These are phyloP conservation scores for Crithidia mellificae DNA, from an alignment of 208 protist genomes.

Conservation along the genomic window DNA sequence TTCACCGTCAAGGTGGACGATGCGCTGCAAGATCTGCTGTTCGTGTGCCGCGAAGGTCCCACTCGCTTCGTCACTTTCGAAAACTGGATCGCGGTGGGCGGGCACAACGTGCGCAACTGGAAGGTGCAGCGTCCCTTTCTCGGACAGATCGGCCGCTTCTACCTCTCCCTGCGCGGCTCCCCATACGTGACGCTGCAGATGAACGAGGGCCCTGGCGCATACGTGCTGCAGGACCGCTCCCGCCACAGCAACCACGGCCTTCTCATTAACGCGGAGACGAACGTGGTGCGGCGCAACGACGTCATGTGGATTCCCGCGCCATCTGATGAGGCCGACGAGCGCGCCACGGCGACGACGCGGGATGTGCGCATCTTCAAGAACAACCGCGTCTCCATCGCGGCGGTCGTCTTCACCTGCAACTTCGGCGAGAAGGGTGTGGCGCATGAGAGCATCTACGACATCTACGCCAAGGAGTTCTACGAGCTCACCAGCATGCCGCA, in stretches of 20 bases:
- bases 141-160: slow-evolving; percentile 77
- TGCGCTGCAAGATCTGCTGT: slow-evolving; percentile 79
- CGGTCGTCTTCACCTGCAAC: slow-evolving; percentile 79
- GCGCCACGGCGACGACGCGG: slow-evolving; percentile 27
- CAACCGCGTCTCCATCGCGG: slow-evolving; percentile 81
- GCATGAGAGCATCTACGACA: slow-evolving; percentile 71
- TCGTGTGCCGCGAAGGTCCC: slow-evolving; percentile 78
- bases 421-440: slow-evolving; percentile 59
- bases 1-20: slow-evolving; percentile 88
- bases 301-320: slow-evolving; percentile 73
- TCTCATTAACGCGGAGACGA: slow-evolving; percentile 62
- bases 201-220: slow-evolving; percentile 81
- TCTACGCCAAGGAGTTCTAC: slow-evolving; percentile 35
- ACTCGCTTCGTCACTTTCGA: slow-evolving; percentile 68
- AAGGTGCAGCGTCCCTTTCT: slow-evolving; percentile 65
- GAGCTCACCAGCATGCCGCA: slow-evolving; percentile 44
- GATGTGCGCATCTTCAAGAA: slow-evolving; percentile 77
- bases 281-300: slow-evolving; percentile 71
- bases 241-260: slow-evolving; percentile 77
- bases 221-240: slow-evolving; percentile 78
- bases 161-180: slow-evolving; percentile 66
- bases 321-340: slow-evolving; percentile 28
- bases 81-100: slow-evolving; percentile 83
- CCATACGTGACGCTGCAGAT: slow-evolving; percentile 75
- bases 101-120: slow-evolving; percentile 88